These are phyloP conservation scores for Rhododendron molle DNA, from an alignment of 148 eudicot species.

Conservation along the genomic window DNA sequence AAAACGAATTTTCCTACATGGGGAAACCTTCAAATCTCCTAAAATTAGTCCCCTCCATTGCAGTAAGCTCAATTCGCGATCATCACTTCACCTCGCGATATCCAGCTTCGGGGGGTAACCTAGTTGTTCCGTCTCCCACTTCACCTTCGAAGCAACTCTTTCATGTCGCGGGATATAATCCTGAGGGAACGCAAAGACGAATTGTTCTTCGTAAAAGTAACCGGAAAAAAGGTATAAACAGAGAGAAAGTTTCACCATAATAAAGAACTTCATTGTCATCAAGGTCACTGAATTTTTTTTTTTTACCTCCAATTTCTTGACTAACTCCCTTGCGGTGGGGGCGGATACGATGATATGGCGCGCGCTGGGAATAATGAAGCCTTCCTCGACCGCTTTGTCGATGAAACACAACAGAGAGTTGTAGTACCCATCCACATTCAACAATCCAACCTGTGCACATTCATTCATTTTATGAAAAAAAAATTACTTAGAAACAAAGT, in stretches of 20 bases:
- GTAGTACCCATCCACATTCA: slow-evolving; percentile 54
- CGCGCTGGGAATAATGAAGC: slow-evolving; percentile 32
- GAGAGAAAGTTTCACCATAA: no score
- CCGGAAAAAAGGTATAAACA: not conserved
- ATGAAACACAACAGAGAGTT: slow-evolving; percentile 41
- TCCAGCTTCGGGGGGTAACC: slow-evolving; percentile 28
- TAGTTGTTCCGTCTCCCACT: slow-evolving; percentile 50
- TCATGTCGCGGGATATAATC: slow-evolving; percentile 50
- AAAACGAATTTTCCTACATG: slow-evolving; percentile 27
- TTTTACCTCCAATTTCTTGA: slow-evolving; percentile 38
- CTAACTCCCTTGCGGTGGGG: slow-evolving; percentile 27
- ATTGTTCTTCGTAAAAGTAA: not conserved
- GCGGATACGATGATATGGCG: slow-evolving; percentile 44
- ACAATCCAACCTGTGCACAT: slow-evolving; percentile 40
- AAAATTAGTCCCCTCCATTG: slow-evolving; percentile 3
- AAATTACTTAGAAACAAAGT: not conserved
- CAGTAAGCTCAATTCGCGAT: not conserved
- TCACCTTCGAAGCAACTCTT: slow-evolving; percentile 33
- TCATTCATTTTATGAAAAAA: not conserved
- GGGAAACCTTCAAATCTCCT: not conserved
- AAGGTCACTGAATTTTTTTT: not conserved
- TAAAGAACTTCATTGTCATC: not conserved
- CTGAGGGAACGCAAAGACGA: slow-evolving; percentile 7
- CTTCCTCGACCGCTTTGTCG: slow-evolving; percentile 51
- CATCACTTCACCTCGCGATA: slow-evolving; percentile 20